Base-by-base conservation (phyloP, 164 flowering plant genomes). In the Litsea cubeba region DNA sequence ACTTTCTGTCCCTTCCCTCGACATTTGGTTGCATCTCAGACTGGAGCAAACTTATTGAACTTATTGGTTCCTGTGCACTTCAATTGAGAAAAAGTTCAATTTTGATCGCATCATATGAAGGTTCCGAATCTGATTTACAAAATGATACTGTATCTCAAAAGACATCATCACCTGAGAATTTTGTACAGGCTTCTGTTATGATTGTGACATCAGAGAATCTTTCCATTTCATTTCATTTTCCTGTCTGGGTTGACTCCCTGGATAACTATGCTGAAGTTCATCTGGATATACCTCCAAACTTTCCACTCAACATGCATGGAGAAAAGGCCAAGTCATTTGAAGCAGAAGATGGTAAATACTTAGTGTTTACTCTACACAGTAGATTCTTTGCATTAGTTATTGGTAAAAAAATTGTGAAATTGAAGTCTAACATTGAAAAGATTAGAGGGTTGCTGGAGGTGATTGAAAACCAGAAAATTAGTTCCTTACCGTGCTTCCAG, bases 11-110 rank as follows among this genome's bases (percentile, higher is more conserved):
- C 89, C 91, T 51, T 84, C 87, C 50, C 79, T 91, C 62, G 78
- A 90, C 49, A 74, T 91, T 75, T 95, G 98, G 99, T 74, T 89
- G 54, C 84, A 91, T 79, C 64, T 79, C 69, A 40, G 90, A 87
- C 46, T 95, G 98, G 99, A 74, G 17, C 76, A 82, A 82, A 74
- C 35, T 95, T 30, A 67, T 87, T 76, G 83, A 84, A 23, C 72
- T 86, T 64, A 49, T 85, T 35, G 49, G 62, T 65, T 85, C 82
- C 51, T 85, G 54, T 64, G 24, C 78, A 71, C 75, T 23, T 40
- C 68, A 77, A 32, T 54, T 73, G 50, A 50, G 75, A 11, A 70
- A 74, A 75, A 49, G 73, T 74, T 75, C 75, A 28, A n/a, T 1
- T 3, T 15, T 64, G 28, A 71, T 57, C 32, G 58, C 35, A 65